phyloP scores from a whole-genome alignment of 176 grass and related monocot species.

The Alloteropsis semialata region DNA sequence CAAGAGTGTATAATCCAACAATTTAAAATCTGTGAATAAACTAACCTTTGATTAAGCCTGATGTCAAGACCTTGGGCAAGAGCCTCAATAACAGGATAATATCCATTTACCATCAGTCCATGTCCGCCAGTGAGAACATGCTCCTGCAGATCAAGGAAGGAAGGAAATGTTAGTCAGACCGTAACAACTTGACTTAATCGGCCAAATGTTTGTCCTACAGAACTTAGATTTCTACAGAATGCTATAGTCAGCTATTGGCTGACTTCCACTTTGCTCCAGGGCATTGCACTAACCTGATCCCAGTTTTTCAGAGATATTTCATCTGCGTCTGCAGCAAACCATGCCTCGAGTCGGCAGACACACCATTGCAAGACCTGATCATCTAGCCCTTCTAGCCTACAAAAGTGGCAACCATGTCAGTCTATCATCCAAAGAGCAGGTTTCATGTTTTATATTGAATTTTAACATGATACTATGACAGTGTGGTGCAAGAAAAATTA shows the following conservation, averaged over 20 bases:
- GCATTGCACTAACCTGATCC: constrained; percentile 66
- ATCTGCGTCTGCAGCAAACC: constrained; percentile 96
- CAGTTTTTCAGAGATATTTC: constrained; percentile 94
- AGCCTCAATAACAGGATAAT: constrained; percentile 86
- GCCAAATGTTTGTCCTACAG: too few species aligned
- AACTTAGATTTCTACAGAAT: too few species aligned
- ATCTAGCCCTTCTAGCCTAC: constrained; percentile 65
- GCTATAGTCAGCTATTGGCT: background rate
- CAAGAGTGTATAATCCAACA: background rate
- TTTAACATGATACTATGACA: background rate
- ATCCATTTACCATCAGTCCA: constrained; percentile 98
- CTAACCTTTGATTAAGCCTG: constrained; percentile 76
- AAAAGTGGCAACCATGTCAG: constrained; percentile 31
- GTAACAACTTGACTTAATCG: background rate
- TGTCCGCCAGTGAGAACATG: constrained; percentile 90
- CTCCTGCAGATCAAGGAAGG: constrained; percentile 46
- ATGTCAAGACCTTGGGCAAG: constrained; percentile 78
- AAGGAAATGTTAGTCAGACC: background rate
- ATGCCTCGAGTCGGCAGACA: constrained; percentile 82
- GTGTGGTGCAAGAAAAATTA: constrained; percentile 20
- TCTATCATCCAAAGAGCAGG: background rate
- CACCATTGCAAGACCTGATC: constrained; percentile 93
- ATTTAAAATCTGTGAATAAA: background rate
- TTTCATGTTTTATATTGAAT: background rate
- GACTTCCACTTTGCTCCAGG: background rate